phyloP scores from a whole-genome alignment of 345 rosid species.

The Eucalyptus grandis region DNA sequence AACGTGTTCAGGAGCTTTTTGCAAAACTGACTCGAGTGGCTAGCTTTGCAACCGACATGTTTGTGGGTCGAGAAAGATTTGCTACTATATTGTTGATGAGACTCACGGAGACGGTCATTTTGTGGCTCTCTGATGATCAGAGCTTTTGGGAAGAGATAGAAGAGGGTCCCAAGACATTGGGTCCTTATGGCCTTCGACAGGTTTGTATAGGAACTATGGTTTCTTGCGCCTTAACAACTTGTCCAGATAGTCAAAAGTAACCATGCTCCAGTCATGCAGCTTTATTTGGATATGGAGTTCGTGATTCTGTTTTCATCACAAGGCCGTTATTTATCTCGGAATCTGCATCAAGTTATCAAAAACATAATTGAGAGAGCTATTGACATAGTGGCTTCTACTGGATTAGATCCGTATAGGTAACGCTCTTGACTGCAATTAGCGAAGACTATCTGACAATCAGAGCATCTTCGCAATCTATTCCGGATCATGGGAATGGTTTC shows the following conservation, averaged over 20 bases:
- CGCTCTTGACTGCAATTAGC: background rate
- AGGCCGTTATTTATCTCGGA: slow-evolving; percentile 79
- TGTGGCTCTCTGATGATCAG: slow-evolving; percentile 93
- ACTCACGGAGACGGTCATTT: slow-evolving; percentile 75
- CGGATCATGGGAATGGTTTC: background rate
- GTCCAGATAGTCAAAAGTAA: background rate
- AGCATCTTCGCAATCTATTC: background rate
- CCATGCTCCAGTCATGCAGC: slow-evolving; percentile 18
- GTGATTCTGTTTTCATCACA: slow-evolving; percentile 79
- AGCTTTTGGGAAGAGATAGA: slow-evolving; percentile 85
- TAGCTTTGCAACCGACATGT: slow-evolving; percentile 52
- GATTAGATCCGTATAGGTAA: slow-evolving; percentile 69
- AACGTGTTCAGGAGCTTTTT: slow-evolving; percentile 42
- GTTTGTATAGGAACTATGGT: background rate
- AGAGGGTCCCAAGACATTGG: slow-evolving; percentile 53
- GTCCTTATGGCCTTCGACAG: slow-evolving; percentile 82
- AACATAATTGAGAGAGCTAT: slow-evolving; percentile 81
- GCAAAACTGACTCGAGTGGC: slow-evolving; percentile 53
- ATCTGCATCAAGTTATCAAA: slow-evolving; percentile 81
- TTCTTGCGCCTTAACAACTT: background rate
- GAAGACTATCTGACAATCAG: background rate
- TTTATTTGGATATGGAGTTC: slow-evolving; percentile 91
- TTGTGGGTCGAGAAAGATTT: slow-evolving; percentile 83
- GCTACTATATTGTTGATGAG: slow-evolving; percentile 84
- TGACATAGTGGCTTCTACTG: slow-evolving; percentile 58